Percentiles rank a stretch among this genome's conserved stretches.
phyloP scores from a whole-genome alignment of 169 alveolate species.

The Cryptosporidium sp. region DNA sequence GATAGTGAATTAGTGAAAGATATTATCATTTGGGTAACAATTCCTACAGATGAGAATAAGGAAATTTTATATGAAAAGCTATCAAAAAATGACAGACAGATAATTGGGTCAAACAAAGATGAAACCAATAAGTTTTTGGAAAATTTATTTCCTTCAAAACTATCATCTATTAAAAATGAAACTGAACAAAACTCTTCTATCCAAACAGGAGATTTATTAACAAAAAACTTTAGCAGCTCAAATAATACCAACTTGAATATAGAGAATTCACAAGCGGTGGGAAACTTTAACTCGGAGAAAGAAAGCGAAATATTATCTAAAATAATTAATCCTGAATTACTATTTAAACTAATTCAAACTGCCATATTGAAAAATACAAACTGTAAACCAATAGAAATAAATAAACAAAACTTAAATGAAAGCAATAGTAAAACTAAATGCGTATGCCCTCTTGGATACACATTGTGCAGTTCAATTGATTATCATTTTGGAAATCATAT shows the following conservation, averaged over 20 bases:
- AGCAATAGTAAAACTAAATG: slow-evolving; percentile 1
- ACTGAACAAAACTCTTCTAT: background rate
- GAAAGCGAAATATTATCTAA: background rate
- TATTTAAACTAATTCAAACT: background rate
- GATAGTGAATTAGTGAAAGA: background rate
- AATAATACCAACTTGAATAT: background rate
- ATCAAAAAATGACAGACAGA: background rate
- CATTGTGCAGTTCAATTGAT: slow-evolving; percentile 32
- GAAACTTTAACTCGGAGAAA: background rate
- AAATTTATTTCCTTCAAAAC: background rate
- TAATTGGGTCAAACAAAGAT: slow-evolving; percentile 5
- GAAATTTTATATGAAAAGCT: background rate
- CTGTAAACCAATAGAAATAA: slow-evolving; percentile 20
- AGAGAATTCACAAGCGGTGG: background rate
- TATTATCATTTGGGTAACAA: background rate
- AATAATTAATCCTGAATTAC: slow-evolving; percentile 8
- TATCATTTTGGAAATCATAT: slow-evolving; percentile 39
- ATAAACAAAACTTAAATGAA: background rate
- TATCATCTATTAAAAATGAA: background rate
- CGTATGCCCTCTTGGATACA: slow-evolving; percentile 37
- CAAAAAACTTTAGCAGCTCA: background rate
- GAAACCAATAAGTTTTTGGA: background rate
- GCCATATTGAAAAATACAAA: background rate
- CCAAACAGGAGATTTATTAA: background rate
- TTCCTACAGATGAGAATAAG: background rate